Conservation (phyloP, 352 stramenopile genomes). For the Phytophthora lateralis region DNA sequence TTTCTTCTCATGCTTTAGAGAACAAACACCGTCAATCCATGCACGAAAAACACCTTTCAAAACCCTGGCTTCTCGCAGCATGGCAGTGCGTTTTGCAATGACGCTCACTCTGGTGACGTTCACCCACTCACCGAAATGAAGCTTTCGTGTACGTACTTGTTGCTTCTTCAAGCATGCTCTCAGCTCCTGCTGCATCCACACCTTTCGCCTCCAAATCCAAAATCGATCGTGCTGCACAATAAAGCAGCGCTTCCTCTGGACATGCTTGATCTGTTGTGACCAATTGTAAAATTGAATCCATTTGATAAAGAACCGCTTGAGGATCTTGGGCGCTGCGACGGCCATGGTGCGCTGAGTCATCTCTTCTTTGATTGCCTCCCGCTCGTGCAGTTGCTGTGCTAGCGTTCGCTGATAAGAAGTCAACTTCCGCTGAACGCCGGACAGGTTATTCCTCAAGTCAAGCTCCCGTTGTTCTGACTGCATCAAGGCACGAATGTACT, state of each 20-base stretch:
- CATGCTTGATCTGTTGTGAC: conserved; percentile 50
- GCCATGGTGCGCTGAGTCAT: conserved; percentile 44
- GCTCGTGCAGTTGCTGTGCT: conserved; percentile 47
- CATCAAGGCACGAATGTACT: conserved; percentile 80
- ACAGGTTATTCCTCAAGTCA: conserved; percentile 61
- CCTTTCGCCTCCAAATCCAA: conserved; percentile 58
- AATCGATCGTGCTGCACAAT: conserved; percentile 67
- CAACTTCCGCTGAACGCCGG: conserved; percentile 49
- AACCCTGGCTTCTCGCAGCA: conserved; percentile 32
- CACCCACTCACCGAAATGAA: conserved; percentile 59
- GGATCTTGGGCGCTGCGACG: conserved; percentile 57
- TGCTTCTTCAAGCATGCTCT: conserved; percentile 29
- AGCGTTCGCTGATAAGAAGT: conserved; percentile 47
- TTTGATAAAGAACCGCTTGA: conserved; percentile 58
- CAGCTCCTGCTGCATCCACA: conserved; percentile 62
- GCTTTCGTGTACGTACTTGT: conserved; percentile 23
- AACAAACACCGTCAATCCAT: conserved; percentile 42
- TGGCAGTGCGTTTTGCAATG: conserved; percentile 45
- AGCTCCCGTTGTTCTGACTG: conserved; percentile 79
- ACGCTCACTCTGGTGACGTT: conserved; percentile 61
- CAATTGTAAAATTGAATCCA: conserved; percentile 69
- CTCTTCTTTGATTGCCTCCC: conserved; percentile 61
- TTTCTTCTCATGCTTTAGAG: conserved; percentile 19
- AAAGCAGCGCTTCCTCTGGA: conserved; percentile 51
- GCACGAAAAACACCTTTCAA: conserved; percentile 33